These are phyloP conservation scores for Penicillium soppii DNA, from an alignment of 495 filamentous ascomycete species.

Conservation along the genomic window DNA sequence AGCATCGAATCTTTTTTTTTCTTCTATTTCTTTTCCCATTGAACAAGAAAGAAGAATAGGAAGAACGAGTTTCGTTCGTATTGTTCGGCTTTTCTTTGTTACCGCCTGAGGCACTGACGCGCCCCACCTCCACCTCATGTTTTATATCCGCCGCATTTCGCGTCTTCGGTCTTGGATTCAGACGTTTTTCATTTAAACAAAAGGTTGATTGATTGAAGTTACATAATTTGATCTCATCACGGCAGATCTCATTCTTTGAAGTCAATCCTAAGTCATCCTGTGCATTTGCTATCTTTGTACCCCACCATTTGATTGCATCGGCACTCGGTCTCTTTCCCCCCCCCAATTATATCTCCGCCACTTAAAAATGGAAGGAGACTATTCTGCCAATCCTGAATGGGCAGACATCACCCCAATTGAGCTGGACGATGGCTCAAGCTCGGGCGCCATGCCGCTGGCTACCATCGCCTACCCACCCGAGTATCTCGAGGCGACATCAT, in stretches of 20 bases:
- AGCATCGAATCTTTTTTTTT: neutral
- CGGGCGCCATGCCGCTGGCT: conserved; percentile 67
- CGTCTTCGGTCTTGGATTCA: neutral
- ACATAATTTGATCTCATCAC: neutral
- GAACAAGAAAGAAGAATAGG: conserved; percentile 1
- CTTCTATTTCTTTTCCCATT: neutral
- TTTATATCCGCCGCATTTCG: conserved; percentile 4
- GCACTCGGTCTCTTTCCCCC: too few species aligned
- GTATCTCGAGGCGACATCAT: conserved; percentile 84
- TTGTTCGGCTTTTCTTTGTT: conserved; percentile 13
- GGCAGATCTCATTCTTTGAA: neutral
- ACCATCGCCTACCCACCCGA: conserved; percentile 83
- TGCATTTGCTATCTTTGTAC: neutral
- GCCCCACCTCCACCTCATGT: conserved; percentile 22
- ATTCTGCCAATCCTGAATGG: conserved; percentile 74
- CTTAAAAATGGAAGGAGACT: conserved; percentile 40
- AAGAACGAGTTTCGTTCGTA: conserved; percentile 10
- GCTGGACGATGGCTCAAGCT: conserved; percentile 68
- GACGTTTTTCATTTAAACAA: neutral
- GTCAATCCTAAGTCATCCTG: neutral
- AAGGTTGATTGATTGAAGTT: neutral
- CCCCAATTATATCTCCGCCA: neutral
- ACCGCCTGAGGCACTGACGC: conserved; percentile 18
- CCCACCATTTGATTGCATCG: conserved; percentile 4
- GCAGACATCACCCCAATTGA: conserved; percentile 79